These are phyloP conservation scores for Cladosporium cucumerinum DNA, from an alignment of 2,329 filamentous ascomycete species.

Conservation along the genomic window DNA sequence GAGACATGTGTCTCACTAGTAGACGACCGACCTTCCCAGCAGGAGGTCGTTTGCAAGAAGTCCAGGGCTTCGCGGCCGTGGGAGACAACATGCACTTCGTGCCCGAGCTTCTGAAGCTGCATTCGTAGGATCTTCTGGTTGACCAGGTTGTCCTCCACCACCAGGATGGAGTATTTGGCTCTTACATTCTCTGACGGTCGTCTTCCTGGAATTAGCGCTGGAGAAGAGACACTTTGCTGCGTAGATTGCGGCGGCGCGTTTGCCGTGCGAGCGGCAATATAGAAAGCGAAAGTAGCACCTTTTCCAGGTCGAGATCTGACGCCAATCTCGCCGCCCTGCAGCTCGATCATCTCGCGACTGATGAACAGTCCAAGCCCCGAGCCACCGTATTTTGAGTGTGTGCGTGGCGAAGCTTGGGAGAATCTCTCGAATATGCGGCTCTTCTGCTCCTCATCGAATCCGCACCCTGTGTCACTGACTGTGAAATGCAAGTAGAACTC, in stretches of 20 bases:
- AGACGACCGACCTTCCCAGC: conserved; percentile 1
- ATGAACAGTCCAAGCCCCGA: conserved; percentile 69
- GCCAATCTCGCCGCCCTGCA: conserved; percentile 67
- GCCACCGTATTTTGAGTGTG: conserved; percentile 67
- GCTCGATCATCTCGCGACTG: conserved; percentile 61
- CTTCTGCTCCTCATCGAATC: conserved; percentile 39
- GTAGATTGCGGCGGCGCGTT: background rate
- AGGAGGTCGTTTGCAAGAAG: conserved; percentile 22
- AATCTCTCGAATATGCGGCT: conserved; percentile 63
- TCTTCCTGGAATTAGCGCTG: background rate
- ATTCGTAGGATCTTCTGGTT: conserved; percentile 30
- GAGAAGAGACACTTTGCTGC: background rate
- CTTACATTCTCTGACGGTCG: background rate
- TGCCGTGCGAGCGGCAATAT: conserved; percentile 49
- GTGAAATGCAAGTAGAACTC: conserved; percentile 23
- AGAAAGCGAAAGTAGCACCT: conserved; percentile 66
- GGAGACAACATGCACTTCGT: conserved; percentile 24
- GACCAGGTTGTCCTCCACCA: conserved; percentile 32
- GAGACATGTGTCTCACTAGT: conserved; percentile 19
- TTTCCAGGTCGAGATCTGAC: conserved; percentile 56
- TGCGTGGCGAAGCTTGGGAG: conserved; percentile 63
- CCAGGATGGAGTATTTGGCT: conserved; percentile 13
- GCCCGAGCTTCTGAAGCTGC: conserved; percentile 27
- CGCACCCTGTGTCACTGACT: conserved; percentile 34
- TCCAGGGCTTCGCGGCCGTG: conserved; percentile 30